Base-by-base conservation (phyloP, 2,329 filamentous ascomycete species). In the Capronia epimyces region DNA sequence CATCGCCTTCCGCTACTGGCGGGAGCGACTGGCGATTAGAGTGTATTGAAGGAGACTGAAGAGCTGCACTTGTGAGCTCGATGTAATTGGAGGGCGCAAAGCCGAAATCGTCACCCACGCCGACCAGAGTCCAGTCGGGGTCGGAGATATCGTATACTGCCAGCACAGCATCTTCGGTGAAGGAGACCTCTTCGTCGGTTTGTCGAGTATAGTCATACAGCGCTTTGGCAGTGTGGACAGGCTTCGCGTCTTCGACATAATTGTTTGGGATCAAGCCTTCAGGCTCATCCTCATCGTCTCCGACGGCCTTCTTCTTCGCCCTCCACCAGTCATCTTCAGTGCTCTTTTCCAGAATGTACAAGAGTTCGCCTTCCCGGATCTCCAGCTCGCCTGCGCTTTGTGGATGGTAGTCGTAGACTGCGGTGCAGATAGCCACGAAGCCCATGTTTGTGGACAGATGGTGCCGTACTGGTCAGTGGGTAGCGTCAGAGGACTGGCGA, bases 41-140 rank as follows among this genome's bases (percentile, higher is more conserved):
- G 48, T 60, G 29, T 43, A 58, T 43, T 21, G 75, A 69, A 31
- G 78, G 78, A 16, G 81, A 73, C 43, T 69, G 63, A 42, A 75
- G 72, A 16, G 74, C 65, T 22, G 67, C 67, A 34, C 78, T 75
- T 41, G 75, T 69, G 45, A 88, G 70, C 60, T 97, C 89, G 59
- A 97, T 95, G 67, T 98, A 98, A 69, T 97, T 98, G 53, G 91
- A 81, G 2, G 93, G 93, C 47, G 87, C 93, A 69, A 98, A 98
- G 43, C 93, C 93, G 72, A 83, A 98, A 59, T 96, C 89, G 46
- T 81, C 81, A 60, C 89, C 83, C 39, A 84, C 74, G 15, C 91
- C 90, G 24, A 95, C 91, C 43, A 98, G 75, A 56, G 93, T 95
- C 93, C 93, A 98, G 70, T 98, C 93, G 12, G 89, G 88, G 68